Conservation (phyloP, 73 alveolate species). For the Diophrys appendiculata region DNA sequence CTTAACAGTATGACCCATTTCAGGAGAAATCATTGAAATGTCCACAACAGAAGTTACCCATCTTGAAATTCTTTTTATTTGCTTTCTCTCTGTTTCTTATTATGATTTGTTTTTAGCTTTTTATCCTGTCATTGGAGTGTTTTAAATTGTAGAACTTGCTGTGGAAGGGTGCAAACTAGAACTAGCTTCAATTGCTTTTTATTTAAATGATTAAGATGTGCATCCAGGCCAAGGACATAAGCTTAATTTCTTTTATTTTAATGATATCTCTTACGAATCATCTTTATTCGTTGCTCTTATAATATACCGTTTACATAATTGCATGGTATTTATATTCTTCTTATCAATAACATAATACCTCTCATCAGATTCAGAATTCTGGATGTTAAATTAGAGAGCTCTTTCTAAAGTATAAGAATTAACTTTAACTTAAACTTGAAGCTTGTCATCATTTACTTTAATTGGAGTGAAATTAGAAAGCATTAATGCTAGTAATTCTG, state of each 20-base stretch:
- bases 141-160: neutral
- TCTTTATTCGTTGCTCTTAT: neutral
- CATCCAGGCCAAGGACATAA: slow-evolving; percentile 1
- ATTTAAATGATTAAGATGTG: neutral
- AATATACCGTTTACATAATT: neutral
- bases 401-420: neutral
- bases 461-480: neutral
- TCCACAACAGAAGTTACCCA: neutral
- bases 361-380: neutral
- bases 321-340: neutral
- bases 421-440: neutral
- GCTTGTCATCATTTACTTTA: neutral
- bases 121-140: neutral
- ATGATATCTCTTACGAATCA: neutral
- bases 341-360: neutral
- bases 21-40: neutral
- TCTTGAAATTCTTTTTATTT: neutral
- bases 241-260: neutral
- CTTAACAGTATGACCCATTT: neutral
- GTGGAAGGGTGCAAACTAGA: neutral
- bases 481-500: neutral
- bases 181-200: neutral
- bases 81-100: neutral
- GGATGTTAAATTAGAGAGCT: neutral
- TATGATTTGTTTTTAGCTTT: neutral